Base-by-base conservation (phyloP, 257 asterid genomes). In the Paulownia fortunei region DNA sequence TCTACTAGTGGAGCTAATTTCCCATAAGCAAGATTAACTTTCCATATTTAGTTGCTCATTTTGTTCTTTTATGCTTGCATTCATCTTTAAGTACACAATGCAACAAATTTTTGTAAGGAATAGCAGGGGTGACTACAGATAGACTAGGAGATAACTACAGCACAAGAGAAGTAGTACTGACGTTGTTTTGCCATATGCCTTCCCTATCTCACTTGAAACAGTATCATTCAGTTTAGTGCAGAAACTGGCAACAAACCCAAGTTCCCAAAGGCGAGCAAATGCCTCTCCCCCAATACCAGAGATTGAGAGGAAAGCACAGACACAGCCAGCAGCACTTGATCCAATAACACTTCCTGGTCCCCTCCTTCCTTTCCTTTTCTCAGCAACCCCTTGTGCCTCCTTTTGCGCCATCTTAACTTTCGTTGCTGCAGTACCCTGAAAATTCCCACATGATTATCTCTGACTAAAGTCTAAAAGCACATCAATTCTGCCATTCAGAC, bases 271-370 rank as follows among this genome's bases (percentile, higher is more conserved):
- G 10, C 80, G 89, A 64, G 83, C 54, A 81, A 84, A 83, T 24
- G 94, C 88, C 47, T 37, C 69, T 42, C 98, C 99, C 70, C 98
- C 99, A 16, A 91, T 9, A 12, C 89, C 87, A 21, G 88, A 89
- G 65, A 95, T 92, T 3, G 93, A 85, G 69, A 95, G 90, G 46
- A 89, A 77, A 24, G 98, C 91, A 83, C 98, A 95, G 77, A 89
- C 91, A 81, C 97, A 93, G 39, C 93, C 98, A 0, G 99, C 98
- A 51, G 97, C 96, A 88, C 99, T 95, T 6, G 99, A 95, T 74
- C 99, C 99, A 49, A 95, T 82, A 85, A 95, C 99, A 65, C 99
- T 95, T 55, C 92, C 97, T 0, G 97, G 97, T 39, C 99, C 99
- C 85, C 99, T 86, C 88, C 98, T 88, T 72, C 99, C 99, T 78